These are phyloP conservation scores for Prunus fruticosa DNA, from an alignment of 306 rosid species.

Conservation along the genomic window DNA sequence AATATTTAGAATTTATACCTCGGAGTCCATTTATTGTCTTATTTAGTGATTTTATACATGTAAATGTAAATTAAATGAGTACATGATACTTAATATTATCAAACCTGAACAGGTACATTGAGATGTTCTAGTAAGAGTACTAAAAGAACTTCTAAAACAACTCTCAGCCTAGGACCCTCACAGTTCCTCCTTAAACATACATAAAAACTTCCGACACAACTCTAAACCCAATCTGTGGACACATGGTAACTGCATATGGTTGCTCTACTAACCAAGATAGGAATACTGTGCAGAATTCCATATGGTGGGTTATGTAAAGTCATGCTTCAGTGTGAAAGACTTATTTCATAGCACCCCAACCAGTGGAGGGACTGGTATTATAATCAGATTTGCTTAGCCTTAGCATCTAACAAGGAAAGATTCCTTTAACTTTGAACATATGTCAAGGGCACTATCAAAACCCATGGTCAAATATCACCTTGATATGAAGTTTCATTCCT, in stretches of 20 bases:
- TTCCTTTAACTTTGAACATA: not conserved
- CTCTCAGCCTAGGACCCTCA: not conserved
- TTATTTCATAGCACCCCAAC: too few species aligned
- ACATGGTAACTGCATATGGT: not conserved
- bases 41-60: not conserved
- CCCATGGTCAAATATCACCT: not conserved
- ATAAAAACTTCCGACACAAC: not conserved
- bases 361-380: not conserved
- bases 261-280: not conserved
- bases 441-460: not conserved
- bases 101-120: not conserved
- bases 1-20: not conserved
- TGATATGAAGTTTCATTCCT: not conserved
- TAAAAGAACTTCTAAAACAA: not conserved
- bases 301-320: not conserved
- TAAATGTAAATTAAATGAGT: not conserved
- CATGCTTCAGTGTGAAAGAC: not conserved
- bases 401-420: too few species aligned
- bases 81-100: not conserved
- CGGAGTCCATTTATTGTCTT: not conserved
- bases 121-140: not conserved
- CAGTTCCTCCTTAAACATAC: too few species aligned
- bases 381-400: not conserved
- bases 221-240: not conserved
- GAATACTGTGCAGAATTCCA: not conserved